Conservation (phyloP, 75 land plant species). For the Pseudotsuga menziesii region DNA sequence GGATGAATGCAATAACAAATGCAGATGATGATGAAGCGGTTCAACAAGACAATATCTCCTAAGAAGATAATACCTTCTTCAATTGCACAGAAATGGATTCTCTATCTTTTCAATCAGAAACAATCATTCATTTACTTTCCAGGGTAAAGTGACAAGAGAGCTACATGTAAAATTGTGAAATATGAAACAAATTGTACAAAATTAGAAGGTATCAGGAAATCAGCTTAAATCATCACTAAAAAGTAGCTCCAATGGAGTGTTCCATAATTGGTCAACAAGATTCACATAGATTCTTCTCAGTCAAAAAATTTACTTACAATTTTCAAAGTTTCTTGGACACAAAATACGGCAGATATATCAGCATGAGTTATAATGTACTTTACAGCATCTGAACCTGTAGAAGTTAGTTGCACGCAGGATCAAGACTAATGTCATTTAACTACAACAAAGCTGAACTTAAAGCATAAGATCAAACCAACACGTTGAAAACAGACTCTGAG, state of each 20-base stretch:
- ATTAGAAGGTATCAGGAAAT: not conserved
- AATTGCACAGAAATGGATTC: not conserved
- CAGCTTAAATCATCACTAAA: not conserved
- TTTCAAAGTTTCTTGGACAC: constrained; percentile 80
- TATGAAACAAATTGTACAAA: not conserved
- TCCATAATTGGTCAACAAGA: no score
- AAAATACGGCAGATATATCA: constrained; percentile 71
- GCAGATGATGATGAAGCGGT: no score
- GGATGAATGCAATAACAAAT: no score
- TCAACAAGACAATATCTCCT: no score
- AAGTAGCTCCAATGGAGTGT: not conserved
- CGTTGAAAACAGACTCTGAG: not conserved
- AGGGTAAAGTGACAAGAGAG: not conserved
- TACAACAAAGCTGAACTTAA: not conserved
- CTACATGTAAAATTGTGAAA: not conserved
- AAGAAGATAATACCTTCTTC: no score
- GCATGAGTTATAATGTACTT: constrained; percentile 89
- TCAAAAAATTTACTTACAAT: constrained; percentile 44
- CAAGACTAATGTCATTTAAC: not conserved
- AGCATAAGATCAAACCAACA: not conserved
- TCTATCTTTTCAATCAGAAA: not conserved
- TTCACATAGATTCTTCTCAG: no score
- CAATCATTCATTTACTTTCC: no score
- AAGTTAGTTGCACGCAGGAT: not conserved
- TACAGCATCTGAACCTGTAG: constrained; percentile 98